phyloP scores from a whole-genome alignment of 257 asterid genomes.

The Solanum sejunctum region DNA sequence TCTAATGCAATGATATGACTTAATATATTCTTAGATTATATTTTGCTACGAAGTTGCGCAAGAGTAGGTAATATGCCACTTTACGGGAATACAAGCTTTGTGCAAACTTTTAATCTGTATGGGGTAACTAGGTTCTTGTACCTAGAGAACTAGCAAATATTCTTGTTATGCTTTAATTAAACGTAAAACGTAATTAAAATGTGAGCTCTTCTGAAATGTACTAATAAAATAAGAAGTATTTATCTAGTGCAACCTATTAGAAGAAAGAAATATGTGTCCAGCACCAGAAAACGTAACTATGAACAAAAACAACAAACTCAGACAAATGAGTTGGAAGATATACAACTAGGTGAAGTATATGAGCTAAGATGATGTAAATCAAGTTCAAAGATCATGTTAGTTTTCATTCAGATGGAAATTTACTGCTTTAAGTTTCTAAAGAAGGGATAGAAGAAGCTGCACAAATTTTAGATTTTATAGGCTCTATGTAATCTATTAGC shows the following conservation, averaged over 20 bases:
- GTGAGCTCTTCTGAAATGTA: neutral
- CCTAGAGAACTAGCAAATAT: neutral
- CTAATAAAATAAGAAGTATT: neutral
- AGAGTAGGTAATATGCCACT: neutral
- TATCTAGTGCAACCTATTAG: neutral
- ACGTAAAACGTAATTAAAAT: neutral
- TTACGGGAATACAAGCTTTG: neutral
- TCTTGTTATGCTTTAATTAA: neutral
- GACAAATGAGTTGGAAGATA: neutral
- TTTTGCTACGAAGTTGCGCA: neutral
- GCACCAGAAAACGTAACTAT: neutral
- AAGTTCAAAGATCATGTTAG: neutral
- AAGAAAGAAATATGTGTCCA: neutral
- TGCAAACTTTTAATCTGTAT: neutral
- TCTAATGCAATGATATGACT: neutral
- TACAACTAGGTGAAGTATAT: neutral
- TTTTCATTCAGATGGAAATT: neutral
- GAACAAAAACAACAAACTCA: neutral
- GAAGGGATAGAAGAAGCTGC: too few relatives aligned
- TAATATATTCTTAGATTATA: neutral
- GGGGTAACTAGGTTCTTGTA: neutral
- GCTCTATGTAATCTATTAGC: too few relatives aligned
- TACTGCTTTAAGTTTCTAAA: neutral
- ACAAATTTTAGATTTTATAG: too few relatives aligned
- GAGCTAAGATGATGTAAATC: neutral